A percentile compares a stretch with the other conserved stretches of the same genome.
Conservation (phyloP, 176 grass and related monocot genomes). For the Cenchrus purpureus region DNA sequence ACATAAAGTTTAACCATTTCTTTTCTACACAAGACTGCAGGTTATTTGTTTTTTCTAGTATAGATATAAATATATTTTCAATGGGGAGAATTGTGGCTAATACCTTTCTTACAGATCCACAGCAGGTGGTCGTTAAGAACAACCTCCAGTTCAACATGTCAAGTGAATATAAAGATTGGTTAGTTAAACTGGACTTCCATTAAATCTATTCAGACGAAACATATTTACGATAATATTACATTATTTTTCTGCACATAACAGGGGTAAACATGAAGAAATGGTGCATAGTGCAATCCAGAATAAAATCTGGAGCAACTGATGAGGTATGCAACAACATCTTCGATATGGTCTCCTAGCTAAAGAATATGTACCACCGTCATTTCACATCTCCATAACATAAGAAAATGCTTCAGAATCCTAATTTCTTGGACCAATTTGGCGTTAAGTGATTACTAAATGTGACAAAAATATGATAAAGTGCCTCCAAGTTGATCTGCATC, state of each 20-base stretch:
- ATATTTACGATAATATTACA: conserved; percentile 26
- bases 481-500: conserved; percentile 20
- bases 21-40: conserved; percentile 7
- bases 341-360: conserved; percentile 28
- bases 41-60: conserved; percentile 14
- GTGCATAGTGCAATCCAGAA: conserved; percentile 98
- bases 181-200: conserved; percentile 43
- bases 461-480: conserved; percentile 24
- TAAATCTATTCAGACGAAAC: conserved; percentile 36
- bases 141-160: conserved; percentile 63
- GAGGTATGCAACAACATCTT: conserved; percentile 58
- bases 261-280: conserved; percentile 97
- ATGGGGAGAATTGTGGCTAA: conserved; percentile 27
- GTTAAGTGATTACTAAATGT: conserved; percentile 14
- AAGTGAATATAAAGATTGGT: conserved; percentile 91
- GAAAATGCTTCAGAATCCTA: conserved; percentile 29
- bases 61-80: conserved; percentile 16
- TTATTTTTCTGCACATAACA: conserved; percentile 46
- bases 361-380: conserved; percentile 9
- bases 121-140: conserved; percentile 74
- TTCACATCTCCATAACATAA: conserved; percentile 17
- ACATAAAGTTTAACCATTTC: conserved; percentile 32
- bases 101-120: conserved; percentile 77
- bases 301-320: conserved; percentile 93
- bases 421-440: conserved; percentile 7